Base-by-base conservation (phyloP, 1,139 yeast species). In the Protomyces inouyei region DNA sequence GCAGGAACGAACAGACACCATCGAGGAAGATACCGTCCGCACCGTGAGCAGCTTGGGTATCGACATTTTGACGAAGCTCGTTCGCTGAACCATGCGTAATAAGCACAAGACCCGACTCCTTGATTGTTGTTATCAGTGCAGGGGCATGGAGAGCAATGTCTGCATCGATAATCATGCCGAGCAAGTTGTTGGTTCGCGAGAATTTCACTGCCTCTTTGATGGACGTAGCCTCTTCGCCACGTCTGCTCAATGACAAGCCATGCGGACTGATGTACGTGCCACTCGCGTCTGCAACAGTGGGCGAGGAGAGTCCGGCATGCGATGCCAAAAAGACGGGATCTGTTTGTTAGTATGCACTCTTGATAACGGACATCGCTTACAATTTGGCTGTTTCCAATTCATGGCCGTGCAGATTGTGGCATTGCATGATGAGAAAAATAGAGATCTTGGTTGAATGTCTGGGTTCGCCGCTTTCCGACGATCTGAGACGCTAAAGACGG, bases 371-470 rank as follows among this genome's bases (percentile, higher is more conserved):
- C 53, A 21, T 14, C 23, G 98, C 0, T 98, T 97, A 76, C 88
- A 93, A 75, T 92, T 93, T 3, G 98, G 98, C 76, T 93, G 98
- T 75, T 93, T 93, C 98, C 98, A 93, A 75, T 93, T 93, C 70
- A 93, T 79, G 59, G 90, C 88, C 21, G 96, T 90, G 76, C 98
- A 93, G 21, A 91, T 89, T 60, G 86, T 83, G 38, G 97, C 88
- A 74, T 91, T 91, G 60, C 90, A 84, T 0, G 97, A 89, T 18
- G 95, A 83, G 75, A 93, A 88, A 6, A 92, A 85, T 43, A 93
- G 43, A 25, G 69, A 67, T 10, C 70, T 60, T 35, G 67, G 61
- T 6, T 60, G 57, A 12, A 32, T n/a, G 25, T 37, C 10, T 4
- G 32, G 38, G 12, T 46, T 53, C 12, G 23, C 52, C 4, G 35